Percentiles rank a stretch among this genome's conserved stretches.
phyloP scores from a whole-genome alignment of 805 yeast genomes.

The Yarrowia yakushimensis region DNA sequence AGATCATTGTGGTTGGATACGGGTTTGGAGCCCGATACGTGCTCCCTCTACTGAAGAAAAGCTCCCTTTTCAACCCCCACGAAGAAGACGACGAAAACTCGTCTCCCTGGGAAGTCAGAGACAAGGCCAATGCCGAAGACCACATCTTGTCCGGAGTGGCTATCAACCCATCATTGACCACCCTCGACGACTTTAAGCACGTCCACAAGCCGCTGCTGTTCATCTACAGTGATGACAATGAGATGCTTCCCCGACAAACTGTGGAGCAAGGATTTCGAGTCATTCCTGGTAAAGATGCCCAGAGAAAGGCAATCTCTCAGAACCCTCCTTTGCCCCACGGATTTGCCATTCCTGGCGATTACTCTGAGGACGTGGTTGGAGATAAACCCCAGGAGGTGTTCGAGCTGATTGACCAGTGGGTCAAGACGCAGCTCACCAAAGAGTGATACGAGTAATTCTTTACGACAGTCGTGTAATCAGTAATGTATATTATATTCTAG shows the following conservation, averaged over 20 bases:
- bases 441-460: no score
- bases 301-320: neutral
- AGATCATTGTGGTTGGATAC: conserved; percentile 36
- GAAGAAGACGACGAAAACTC: conserved; percentile 31
- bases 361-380: conserved; percentile 37
- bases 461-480: neutral
- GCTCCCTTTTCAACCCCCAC: conserved; percentile 6
- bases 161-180: conserved; percentile 36
- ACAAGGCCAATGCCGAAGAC: conserved; percentile 29
- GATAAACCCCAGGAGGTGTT: conserved; percentile 36
- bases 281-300: neutral
- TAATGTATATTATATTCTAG: neutral
- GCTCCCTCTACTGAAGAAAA: conserved; percentile 32
- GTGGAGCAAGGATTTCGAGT: conserved; percentile 29
- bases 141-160: conserved; percentile 34
- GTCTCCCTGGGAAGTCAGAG: conserved; percentile 26
- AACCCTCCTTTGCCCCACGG: conserved; percentile 43
- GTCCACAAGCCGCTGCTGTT: conserved; percentile 35
- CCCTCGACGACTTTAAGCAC: conserved; percentile 32
- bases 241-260: conserved; percentile 32
- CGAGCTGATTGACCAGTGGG: conserved; percentile 27
- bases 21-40: conserved; percentile 39
- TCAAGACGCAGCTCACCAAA: neutral
- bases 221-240: conserved; percentile 33
- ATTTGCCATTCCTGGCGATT: conserved; percentile 44